Percentiles rank a stretch among this genome's conserved stretches.
Evolutionary conservation across 441 rosid genomes (phyloP).

Genomic region (Pelargonium citronellum): DNA sequence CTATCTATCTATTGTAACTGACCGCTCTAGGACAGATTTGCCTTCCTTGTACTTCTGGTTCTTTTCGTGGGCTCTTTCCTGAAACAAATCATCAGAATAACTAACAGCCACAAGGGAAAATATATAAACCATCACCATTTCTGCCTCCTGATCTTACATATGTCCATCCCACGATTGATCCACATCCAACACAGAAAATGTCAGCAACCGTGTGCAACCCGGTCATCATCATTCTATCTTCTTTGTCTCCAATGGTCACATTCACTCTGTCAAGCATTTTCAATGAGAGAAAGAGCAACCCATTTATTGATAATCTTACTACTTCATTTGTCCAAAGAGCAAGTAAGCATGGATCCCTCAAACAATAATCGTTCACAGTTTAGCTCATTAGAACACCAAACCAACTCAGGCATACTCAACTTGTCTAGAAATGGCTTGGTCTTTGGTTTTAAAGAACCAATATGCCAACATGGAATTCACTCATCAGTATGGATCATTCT

Average conservation of each 20-base stretch:
- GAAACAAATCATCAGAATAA: constrained; percentile 33
- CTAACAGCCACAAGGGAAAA: constrained; percentile 22
- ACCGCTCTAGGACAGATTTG: constrained; percentile 91
- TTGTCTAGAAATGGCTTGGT: background rate
- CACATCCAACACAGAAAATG: constrained; percentile 89
- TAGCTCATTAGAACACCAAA: background rate
- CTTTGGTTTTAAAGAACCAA: background rate
- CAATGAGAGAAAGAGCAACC: background rate
- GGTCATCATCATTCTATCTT: constrained; percentile 80
- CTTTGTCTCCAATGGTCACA: constrained; percentile 57
- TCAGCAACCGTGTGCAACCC: constrained; percentile 89
- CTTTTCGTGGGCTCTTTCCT: constrained; percentile 84
- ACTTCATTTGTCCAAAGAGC: constrained; percentile 15
- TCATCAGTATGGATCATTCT: background rate
- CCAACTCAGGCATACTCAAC: background rate
- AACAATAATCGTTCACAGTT: background rate
- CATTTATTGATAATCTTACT: background rate
- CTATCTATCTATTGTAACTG: background rate
- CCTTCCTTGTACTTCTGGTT: constrained; percentile 98
- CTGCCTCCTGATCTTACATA: constrained; percentile 50
- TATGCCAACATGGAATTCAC: background rate
- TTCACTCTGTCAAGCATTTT: constrained; percentile 57
- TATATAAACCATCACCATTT: constrained; percentile 19
- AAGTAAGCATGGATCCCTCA: background rate
- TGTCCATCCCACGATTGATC: constrained; percentile 95